These are phyloP conservation scores for Xerocomus minutiporus DNA, from an alignment of 1,284 basidiomycete species.

Conservation along the genomic window DNA sequence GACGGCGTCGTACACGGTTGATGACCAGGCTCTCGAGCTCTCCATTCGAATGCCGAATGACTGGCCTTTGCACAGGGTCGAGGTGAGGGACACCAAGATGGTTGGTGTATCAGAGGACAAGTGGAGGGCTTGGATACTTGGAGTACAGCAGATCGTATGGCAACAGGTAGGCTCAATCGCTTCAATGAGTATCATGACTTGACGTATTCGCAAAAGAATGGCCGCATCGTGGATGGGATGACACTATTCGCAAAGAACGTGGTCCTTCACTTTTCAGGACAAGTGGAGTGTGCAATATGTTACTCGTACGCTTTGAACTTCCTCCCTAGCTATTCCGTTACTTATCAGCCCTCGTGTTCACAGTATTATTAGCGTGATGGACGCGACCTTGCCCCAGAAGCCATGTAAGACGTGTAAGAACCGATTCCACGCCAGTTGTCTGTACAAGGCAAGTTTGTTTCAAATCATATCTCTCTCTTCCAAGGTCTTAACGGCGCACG, in stretches of 20 bases:
- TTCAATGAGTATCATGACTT: slow-evolving; percentile 18
- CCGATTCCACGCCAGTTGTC: slow-evolving; percentile 88
- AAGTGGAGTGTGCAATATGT: slow-evolving; percentile 92
- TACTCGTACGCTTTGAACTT: slow-evolving; percentile 66
- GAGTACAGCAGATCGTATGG: slow-evolving; percentile 89
- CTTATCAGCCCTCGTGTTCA: slow-evolving; percentile 5
- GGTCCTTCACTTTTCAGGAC: slow-evolving; percentile 85
- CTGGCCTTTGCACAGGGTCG: slow-evolving; percentile 88
- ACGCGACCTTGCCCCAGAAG: slow-evolving; percentile 85
- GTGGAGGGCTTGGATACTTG: slow-evolving; percentile 94
- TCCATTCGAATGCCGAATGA: slow-evolving; percentile 83
- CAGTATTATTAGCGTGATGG: slow-evolving; percentile 91
- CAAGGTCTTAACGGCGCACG: neutral
- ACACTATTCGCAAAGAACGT: slow-evolving; percentile 94
- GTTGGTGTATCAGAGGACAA: slow-evolving; percentile 88
- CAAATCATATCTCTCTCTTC: neutral
- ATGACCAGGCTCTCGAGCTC: slow-evolving; percentile 94
- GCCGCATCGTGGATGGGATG: slow-evolving; percentile 88
- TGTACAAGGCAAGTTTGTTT: slow-evolving; percentile 70
- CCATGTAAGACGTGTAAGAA: slow-evolving; percentile 96
- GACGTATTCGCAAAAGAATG: slow-evolving; percentile 55
- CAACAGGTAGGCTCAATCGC: slow-evolving; percentile 57
- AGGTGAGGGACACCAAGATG: slow-evolving; percentile 80
- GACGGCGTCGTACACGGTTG: slow-evolving; percentile 78
- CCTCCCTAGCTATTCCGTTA: neutral